A percentile compares a stretch with the other conserved stretches of the same genome.
Conservation (phyloP, 1,284 basidiomycete species). For the Acaromyces ingoldii region DNA sequence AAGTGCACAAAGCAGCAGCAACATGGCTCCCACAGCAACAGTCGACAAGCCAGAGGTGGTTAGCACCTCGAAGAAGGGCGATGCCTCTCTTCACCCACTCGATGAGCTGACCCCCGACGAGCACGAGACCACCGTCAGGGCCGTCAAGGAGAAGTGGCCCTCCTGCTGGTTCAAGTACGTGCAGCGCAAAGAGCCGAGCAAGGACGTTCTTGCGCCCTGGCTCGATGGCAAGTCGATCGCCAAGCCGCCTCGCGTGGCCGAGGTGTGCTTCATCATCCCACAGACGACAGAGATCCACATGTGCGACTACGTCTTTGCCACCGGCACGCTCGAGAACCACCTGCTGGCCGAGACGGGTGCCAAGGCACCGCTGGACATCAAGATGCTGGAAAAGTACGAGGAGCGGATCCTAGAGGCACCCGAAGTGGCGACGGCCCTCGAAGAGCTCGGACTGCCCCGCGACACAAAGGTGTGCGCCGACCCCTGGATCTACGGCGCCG, state of each 20-base stretch:
- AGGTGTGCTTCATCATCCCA: conserved; percentile 16
- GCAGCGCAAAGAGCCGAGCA: conserved; percentile 21
- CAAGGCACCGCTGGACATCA: conserved; percentile 20
- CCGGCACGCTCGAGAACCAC: conserved; percentile 12
- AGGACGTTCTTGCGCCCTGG: conserved; percentile 16
- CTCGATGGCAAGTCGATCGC: conserved; percentile 12
- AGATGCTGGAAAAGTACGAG: conserved; percentile 17
- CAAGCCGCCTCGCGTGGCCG: conserved; percentile 13
- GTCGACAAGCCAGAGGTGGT: too few species aligned
- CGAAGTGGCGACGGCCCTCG: conserved; percentile 18
- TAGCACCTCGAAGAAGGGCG: conserved; percentile 11
- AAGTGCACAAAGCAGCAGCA: too few species aligned
- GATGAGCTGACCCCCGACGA: conserved; percentile 17
- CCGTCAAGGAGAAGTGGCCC: conserved; percentile 6
- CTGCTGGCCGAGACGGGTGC: conserved; percentile 10
- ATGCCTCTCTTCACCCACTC: conserved; percentile 18
- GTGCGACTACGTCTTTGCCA: conserved; percentile 12
- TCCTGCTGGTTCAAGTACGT: conserved; percentile 22
- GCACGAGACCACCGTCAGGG: conserved; percentile 15
- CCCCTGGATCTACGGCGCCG: conserved; percentile 37
- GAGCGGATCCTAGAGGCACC: conserved; percentile 12
- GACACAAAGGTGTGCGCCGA: conserved; percentile 25
- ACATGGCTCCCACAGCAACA: too few species aligned
- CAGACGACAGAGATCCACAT: conserved; percentile 16
- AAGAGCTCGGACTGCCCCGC: conserved; percentile 19